A percentile compares a stretch with the other conserved stretches of the same genome.
Conservation (phyloP, 2,329 filamentous ascomycete species). For the Akanthomyces uredinophilus region DNA sequence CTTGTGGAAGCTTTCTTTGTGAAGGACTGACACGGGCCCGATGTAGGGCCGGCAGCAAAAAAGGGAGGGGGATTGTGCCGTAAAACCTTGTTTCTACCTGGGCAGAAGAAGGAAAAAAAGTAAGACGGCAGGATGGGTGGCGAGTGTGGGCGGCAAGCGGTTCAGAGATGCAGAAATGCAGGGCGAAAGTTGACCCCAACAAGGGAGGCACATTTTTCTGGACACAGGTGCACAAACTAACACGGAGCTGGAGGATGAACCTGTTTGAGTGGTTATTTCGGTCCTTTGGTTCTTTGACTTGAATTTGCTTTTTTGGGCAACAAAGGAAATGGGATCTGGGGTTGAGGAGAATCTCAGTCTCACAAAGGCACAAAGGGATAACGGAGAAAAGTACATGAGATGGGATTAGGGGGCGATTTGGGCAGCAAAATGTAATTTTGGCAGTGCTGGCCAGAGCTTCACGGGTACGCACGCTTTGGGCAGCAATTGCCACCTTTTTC, state of each 20-base stretch:
- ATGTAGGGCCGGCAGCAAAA: not conserved
- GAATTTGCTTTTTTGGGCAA: not conserved
- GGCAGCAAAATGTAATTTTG: too few relatives aligned
- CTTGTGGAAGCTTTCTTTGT: not conserved
- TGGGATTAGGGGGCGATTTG: too few relatives aligned
- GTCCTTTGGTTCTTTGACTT: not conserved
- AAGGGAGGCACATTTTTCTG: not conserved
- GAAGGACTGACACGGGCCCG: not conserved
- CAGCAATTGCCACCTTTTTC: too few relatives aligned
- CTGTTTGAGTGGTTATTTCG: not conserved
- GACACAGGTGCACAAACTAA: not conserved
- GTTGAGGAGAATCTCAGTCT: too few relatives aligned
- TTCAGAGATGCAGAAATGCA: conserved; percentile 8
- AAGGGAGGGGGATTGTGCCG: not conserved
- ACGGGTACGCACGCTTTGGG: too few relatives aligned
- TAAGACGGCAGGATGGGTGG: not conserved
- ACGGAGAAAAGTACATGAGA: too few relatives aligned
- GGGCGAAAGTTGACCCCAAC: not conserved
- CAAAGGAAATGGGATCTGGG: too few relatives aligned
- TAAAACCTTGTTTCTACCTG: not conserved
- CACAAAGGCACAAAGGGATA: too few relatives aligned
- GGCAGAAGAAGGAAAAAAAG: not conserved
- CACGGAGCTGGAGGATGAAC: not conserved
- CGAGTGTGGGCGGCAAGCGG: not conserved
- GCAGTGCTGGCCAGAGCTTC: too few relatives aligned